Evolutionary conservation across 2,329 filamentous ascomycete species (phyloP).

Genomic region (Ramularia collo-cygni): DNA sequence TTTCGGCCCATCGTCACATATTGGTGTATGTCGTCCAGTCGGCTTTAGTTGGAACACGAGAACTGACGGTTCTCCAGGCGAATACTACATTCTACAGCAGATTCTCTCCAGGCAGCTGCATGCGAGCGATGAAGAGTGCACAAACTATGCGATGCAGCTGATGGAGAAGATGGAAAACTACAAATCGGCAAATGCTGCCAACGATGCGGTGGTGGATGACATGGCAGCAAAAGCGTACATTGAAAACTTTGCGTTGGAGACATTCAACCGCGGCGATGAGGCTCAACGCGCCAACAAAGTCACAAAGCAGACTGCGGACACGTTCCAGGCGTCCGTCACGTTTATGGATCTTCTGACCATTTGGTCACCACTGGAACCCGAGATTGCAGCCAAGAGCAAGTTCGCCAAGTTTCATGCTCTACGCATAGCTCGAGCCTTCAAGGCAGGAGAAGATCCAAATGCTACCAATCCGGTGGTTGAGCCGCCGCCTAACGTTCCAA

Average conservation of each 20-base stretch:
- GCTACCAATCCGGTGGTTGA: slow-evolving; percentile 73
- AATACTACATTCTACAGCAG: slow-evolving; percentile 89
- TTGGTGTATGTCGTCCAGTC: slow-evolving; percentile 65
- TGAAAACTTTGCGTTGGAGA: slow-evolving; percentile 86
- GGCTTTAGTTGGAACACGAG: slow-evolving; percentile 12
- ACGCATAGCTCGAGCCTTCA: slow-evolving; percentile 83
- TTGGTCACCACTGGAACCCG: slow-evolving; percentile 69
- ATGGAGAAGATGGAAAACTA: slow-evolving; percentile 89
- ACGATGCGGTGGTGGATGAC: slow-evolving; percentile 82
- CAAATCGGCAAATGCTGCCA: slow-evolving; percentile 64
- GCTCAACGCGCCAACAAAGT: slow-evolving; percentile 64
- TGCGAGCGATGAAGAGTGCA: slow-evolving; percentile 67
- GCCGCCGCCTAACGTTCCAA: slow-evolving; percentile 12
- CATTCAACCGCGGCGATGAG: slow-evolving; percentile 75
- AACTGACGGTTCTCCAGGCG: slow-evolving; percentile 47
- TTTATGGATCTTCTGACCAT: slow-evolving; percentile 85
- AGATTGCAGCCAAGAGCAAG: slow-evolving; percentile 80
- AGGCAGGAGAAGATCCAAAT: slow-evolving; percentile 87
- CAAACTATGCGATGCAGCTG: slow-evolving; percentile 70
- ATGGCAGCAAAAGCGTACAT: slow-evolving; percentile 82
- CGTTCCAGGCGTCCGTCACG: slow-evolving; percentile 83
- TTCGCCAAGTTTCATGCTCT: slow-evolving; percentile 95
- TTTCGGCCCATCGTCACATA: slow-evolving; percentile 86
- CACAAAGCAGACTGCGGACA: slow-evolving; percentile 79
- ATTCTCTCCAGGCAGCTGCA: slow-evolving; percentile 79